Percentiles rank a stretch among this genome's conserved stretches.
These are phyloP conservation scores for Hippophae tibetana DNA, from an alignment of 306 rosid genomes.

Conservation along the genomic window DNA sequence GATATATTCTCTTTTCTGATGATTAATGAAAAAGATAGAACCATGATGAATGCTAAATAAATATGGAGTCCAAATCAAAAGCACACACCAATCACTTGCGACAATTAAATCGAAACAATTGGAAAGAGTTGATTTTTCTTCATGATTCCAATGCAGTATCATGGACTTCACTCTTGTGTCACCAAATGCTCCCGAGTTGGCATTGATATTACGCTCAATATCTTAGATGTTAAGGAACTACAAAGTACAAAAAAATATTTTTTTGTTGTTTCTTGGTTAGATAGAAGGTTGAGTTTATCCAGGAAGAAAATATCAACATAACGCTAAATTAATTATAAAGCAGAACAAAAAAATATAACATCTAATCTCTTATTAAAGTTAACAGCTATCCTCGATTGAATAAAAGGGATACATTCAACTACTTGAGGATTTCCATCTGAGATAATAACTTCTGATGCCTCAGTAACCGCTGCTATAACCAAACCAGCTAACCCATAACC, in stretches of 20 bases:
- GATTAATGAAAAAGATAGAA: slow-evolving; percentile 1
- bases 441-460: slow-evolving; percentile 75
- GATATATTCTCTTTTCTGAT: background rate
- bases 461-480: slow-evolving; percentile 68
- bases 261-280: background rate
- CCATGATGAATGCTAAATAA: background rate
- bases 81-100: slow-evolving; percentile 76
- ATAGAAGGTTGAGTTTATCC: background rate
- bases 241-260: background rate
- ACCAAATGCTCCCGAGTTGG: slow-evolving; percentile 66
- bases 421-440: slow-evolving; percentile 97
- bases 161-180: slow-evolving; percentile 57
- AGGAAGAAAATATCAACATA: too few species aligned
- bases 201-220: slow-evolving; percentile 68
- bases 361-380: background rate
- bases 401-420: slow-evolving; percentile 78
- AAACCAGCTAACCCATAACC: slow-evolving; percentile 94
- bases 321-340: too few species aligned
- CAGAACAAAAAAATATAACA: background rate
- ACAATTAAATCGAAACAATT: slow-evolving; percentile 58
- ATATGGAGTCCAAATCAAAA: slow-evolving; percentile 11
- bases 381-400: background rate
- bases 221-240: slow-evolving; percentile 44
- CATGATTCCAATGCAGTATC: slow-evolving; percentile 84
- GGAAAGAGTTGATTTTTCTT: slow-evolving; percentile 33